Conservation (phyloP, 306 rosid genomes). For the Cyamopsis tetragonoloba region DNA sequence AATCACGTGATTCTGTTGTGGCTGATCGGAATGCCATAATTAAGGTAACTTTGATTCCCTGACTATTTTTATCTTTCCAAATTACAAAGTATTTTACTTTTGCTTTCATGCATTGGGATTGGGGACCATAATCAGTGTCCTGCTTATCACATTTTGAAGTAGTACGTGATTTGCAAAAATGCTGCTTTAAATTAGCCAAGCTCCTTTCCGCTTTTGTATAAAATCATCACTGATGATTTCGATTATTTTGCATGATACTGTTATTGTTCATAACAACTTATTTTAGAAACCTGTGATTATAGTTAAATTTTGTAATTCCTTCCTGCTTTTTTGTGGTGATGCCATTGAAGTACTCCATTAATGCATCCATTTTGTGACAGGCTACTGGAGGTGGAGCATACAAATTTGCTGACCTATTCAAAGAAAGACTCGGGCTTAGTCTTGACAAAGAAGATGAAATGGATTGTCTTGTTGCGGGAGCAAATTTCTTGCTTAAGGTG, state of each 20-base stretch:
- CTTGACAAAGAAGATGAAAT: slow-evolving; percentile 92
- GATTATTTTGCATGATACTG: not conserved
- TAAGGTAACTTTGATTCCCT: slow-evolving; percentile 47
- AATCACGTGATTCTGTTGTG: slow-evolving; percentile 43
- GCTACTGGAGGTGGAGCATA: slow-evolving; percentile 94
- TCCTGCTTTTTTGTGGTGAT: not conserved
- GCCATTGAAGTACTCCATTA: not conserved
- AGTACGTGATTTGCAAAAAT: not conserved
- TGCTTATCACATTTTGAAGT: not conserved
- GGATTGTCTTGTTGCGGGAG: slow-evolving; percentile 85
- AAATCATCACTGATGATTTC: not conserved
- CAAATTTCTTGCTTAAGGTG: slow-evolving; percentile 91
- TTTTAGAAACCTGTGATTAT: not conserved
- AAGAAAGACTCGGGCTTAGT: slow-evolving; percentile 80
- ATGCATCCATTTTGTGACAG: slow-evolving; percentile 30
- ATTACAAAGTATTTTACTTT: not conserved
- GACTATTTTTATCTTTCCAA: not conserved
- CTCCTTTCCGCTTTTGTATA: not conserved
- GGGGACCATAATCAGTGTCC: not conserved
- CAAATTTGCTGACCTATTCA: slow-evolving; percentile 82
- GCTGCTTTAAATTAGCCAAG: not conserved
- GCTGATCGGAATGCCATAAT: slow-evolving; percentile 49
- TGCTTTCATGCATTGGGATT: not conserved
- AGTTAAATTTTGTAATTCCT: not conserved
- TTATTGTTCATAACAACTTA: not conserved